A percentile compares a stretch with the other conserved stretches of the same genome.
phyloP scores from a whole-genome alignment of 768 basidiomycete genomes.

The Boletus vermiculosoides region DNA sequence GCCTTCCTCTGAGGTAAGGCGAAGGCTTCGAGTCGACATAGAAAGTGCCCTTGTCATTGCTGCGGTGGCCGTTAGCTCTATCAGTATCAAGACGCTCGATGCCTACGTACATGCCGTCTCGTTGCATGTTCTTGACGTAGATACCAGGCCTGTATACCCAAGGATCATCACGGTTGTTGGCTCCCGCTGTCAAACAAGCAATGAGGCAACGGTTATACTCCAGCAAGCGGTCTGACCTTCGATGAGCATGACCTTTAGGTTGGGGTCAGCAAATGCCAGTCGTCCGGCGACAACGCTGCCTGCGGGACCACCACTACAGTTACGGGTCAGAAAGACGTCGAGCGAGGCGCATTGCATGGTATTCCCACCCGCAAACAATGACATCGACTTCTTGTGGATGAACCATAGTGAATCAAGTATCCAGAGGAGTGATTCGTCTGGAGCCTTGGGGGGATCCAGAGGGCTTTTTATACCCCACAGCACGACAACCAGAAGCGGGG shows the following conservation, averaged over 20 bases:
- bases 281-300: constrained; percentile 68
- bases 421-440: not conserved
- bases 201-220: not conserved
- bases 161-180: constrained; percentile 71
- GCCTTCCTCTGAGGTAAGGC: constrained; percentile 57
- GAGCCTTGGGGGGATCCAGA: not conserved
- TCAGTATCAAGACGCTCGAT: not conserved
- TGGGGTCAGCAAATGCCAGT: constrained; percentile 69
- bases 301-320: constrained; percentile 57
- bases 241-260: constrained; percentile 71
- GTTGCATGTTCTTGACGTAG: constrained; percentile 70
- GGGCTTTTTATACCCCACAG: constrained; percentile 15
- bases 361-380: constrained; percentile 55
- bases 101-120: constrained; percentile 58
- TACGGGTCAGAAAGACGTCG: constrained; percentile 7
- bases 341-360: not conserved
- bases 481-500: constrained; percentile 3
- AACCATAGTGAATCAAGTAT: constrained; percentile 30
- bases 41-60: constrained; percentile 74
- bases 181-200: constrained; percentile 44
- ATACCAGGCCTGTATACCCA: constrained; percentile 76
- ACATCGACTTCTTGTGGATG: constrained; percentile 73
- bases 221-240: constrained; percentile 45
- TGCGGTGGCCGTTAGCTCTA: constrained; percentile 21
- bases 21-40: constrained; percentile 62